phyloP scores from a whole-genome alignment of 768 basidiomycete genomes.

The Mycena pura region DNA sequence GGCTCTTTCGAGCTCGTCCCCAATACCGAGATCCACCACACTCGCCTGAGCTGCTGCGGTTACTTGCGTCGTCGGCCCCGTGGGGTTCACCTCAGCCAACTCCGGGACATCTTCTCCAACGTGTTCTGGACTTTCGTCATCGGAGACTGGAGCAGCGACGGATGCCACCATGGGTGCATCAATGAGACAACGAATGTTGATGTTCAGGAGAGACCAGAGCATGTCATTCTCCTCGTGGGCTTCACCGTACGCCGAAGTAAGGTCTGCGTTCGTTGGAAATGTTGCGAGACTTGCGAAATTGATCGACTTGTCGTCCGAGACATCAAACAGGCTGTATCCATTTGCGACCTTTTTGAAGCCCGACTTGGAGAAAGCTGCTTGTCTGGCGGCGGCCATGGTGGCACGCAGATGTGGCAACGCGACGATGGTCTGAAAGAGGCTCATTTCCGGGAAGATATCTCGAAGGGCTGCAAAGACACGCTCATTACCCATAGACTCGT shows the following conservation, averaged over 20 bases:
- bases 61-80: neutral
- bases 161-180: neutral
- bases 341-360: neutral
- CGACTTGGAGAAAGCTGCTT: neutral
- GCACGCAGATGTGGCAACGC: neutral
- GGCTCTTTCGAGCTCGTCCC: neutral
- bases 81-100: no score
- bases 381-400: neutral
- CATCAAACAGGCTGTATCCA: neutral
- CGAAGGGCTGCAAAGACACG: conserved; percentile 2
- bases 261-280: neutral
- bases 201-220: neutral
- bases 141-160: neutral
- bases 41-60: neutral
- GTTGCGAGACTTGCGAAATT: neutral
- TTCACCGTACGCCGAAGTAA: neutral
- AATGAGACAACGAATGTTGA: neutral
- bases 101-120: no score
- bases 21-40: neutral
- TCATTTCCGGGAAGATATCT: conserved; percentile 4
- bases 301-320: neutral
- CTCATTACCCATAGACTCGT: neutral
- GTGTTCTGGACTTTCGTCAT: neutral
- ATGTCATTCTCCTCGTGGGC: neutral
- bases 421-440: conserved; percentile 3